Base-by-base conservation (phyloP, 306 rosid genomes). In the Trifolium dubium region DNA sequence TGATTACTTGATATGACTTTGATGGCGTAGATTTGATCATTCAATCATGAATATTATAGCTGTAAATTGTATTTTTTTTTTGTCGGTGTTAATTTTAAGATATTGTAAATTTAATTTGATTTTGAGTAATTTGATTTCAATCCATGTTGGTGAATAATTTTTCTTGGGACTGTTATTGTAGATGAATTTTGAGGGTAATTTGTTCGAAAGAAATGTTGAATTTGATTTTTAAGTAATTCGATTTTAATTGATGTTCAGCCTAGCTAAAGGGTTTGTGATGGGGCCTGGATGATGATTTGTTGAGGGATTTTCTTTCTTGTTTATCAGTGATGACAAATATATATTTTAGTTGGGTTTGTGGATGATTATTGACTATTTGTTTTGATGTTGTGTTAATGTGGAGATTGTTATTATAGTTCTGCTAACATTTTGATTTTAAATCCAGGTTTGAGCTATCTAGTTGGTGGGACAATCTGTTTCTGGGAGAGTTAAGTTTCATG, bases 401-500 rank as follows among this genome's bases (percentile, higher is more conserved):
- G 41, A 62, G 58, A 2, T 41, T 71, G 32, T 47, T 4, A 10
- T n/a, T 14, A 55, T 18, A 29, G 50, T 64, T 51, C 5, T 15
- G 11, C 74, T 49, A 14, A 62, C 51, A 10, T 62, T 43, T 37
- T 15, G 31, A 44, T 41, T 54, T 18, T 14, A 29, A 40, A 34
- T 87, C 9, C 72, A 84, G 90, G 86, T 74, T 46, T 80, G 84
- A 74, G 83, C 87, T 31, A 72, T 84, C 79, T 56, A 77, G 86
- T 84, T 67, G 75, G 81, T 62, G 65, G 86, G 77, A n/a, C 60
- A 68, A 71, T 77, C 78, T 51, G 71, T 47, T 31, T 59, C 31
- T 73, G 77, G 73, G 77, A 80, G 80, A 84, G 80, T 79, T 43
- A 81, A 89, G 74, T 70, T 89, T 89, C 90, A 89, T 89, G 96